Conservation (phyloP, 1,284 basidiomycete species). For the Meripilus lineatus region DNA sequence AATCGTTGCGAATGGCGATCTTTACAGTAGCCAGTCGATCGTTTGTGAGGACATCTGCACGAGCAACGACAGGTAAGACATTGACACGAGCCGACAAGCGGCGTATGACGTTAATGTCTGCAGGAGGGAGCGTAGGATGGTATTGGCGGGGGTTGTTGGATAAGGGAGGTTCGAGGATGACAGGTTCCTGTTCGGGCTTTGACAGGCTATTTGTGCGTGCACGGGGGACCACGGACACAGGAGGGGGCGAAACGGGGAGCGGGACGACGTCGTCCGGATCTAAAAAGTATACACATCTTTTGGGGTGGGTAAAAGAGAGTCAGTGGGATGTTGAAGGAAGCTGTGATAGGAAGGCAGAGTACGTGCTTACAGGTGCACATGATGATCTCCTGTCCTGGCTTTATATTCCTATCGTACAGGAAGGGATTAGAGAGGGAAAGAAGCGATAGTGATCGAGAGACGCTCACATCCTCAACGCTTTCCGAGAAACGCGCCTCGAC, state of each 20-base stretch:
- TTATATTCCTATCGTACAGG: constrained; percentile 51
- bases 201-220: constrained; percentile 65
- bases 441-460: constrained; percentile 8
- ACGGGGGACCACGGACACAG: constrained; percentile 57
- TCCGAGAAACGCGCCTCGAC: constrained; percentile 65
- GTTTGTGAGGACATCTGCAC: constrained; percentile 88
- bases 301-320: no score
- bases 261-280: constrained; percentile 73
- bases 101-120: constrained; percentile 89
- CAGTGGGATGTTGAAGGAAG: no score
- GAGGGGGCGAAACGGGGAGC: constrained; percentile 54
- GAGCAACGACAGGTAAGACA: constrained; percentile 91
- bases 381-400: constrained; percentile 62
- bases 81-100: constrained; percentile 90
- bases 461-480: constrained; percentile 64
- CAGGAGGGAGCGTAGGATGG: constrained; percentile 59
- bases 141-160: constrained; percentile 63
- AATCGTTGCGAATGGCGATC: constrained; percentile 68
- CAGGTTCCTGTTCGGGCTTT: constrained; percentile 62
- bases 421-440: constrained; percentile 17
- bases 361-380: constrained; percentile 70
- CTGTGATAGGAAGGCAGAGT: constrained; percentile 14
- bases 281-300: constrained; percentile 75
- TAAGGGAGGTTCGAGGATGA: constrained; percentile 75
- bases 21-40: constrained; percentile 77